Base-by-base conservation (phyloP, 176 grass and related monocot genomes). In the Hordeum vulgare region DNA sequence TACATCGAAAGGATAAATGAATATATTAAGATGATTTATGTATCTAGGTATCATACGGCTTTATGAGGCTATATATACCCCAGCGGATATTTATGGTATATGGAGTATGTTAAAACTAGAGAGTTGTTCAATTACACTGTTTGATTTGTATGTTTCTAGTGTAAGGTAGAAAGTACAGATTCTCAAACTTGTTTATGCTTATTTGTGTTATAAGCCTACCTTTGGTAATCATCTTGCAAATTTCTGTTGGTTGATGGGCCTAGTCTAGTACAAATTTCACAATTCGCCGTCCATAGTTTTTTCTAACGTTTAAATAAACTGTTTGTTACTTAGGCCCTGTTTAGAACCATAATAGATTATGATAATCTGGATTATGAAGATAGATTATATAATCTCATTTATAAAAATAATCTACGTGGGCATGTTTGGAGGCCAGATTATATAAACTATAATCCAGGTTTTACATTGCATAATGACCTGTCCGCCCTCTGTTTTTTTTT, bases 91-190 rank as follows among this genome's bases (percentile, higher is more conserved):
- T 62, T 92, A 58, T 79, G 82, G n/a, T n/a, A n/a, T n/a, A n/a
- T n/a, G n/a, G n/a, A n/a, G 79, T 88, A 92, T 86, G 90, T 92
- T 53, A 92, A 92, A 74, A 90, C 82, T 49, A 90, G 93, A 35
- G 93, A 95, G 61, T 64, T 95, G 21, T 92, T 92, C 53, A 88
- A 95, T 90, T 92, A 92, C 74, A 90, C 90, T 8, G 90, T 92
- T 77, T 0, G 18, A 61, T 27, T 29, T 20, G 2, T 74, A 72
- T 45, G 15, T 72, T 69, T 70, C 17, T 15, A 49, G 26, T n/a
- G 11, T 27, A 61, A 76, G 13, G 1, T 21, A 71, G 14, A 44
- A 9, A 18, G 0, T 0, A 35, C 18, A 21, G 9, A 2, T 2
- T 20, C 3, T 9, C 8, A 66, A 45, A 44, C 17, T 57, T 57